These are phyloP conservation scores for Coemansia sp. DNA, from an alignment of 371 early-diverging fungal species.

Conservation along the genomic window DNA sequence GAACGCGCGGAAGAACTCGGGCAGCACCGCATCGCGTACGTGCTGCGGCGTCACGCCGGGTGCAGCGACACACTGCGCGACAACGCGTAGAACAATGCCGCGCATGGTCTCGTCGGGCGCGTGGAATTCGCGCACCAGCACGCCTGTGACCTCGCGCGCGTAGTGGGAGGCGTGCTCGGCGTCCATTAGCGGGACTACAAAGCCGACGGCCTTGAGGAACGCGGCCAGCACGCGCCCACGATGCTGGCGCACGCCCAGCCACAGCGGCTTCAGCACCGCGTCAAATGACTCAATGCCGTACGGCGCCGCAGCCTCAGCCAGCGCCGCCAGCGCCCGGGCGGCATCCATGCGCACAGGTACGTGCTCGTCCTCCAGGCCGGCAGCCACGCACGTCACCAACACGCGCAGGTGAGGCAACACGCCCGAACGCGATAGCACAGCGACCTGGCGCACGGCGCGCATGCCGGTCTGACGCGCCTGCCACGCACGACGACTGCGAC, in stretches of 20 bases:
- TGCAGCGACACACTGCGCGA: constrained; percentile 93
- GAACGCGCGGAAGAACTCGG: constrained; percentile 94
- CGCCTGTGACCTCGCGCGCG: constrained; percentile 89
- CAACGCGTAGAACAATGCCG: constrained; percentile 95
- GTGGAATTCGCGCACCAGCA: constrained; percentile 93
- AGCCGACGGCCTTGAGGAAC: constrained; percentile 96
- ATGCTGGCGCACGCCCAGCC: constrained; percentile 92
- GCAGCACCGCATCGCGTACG: constrained; percentile 86
- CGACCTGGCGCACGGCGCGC: constrained; percentile 96
- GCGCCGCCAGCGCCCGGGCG: constrained; percentile 90
- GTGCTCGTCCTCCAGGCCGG: constrained; percentile 93
- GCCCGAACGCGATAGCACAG: constrained; percentile 91
- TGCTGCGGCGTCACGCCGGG: constrained; percentile 87
- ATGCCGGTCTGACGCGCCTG: constrained; percentile 98
- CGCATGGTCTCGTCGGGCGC: constrained; percentile 98
- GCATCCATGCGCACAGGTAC: constrained; percentile 95
- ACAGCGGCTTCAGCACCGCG: constrained; percentile 83
- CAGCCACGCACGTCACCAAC: constrained; percentile 87
- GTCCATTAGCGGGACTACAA: constrained; percentile 97
- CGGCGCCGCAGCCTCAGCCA: constrained; percentile 97
- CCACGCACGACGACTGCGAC: constrained; percentile 94
- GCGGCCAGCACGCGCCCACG: constrained; percentile 97
- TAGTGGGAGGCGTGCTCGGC: constrained; percentile 91
- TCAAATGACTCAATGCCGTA: constrained; percentile 98
- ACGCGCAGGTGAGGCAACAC: constrained; percentile 92